These are phyloP conservation scores for Thalassiosira profunda DNA, from an alignment of 108 stramenopile species.

Conservation along the genomic window DNA sequence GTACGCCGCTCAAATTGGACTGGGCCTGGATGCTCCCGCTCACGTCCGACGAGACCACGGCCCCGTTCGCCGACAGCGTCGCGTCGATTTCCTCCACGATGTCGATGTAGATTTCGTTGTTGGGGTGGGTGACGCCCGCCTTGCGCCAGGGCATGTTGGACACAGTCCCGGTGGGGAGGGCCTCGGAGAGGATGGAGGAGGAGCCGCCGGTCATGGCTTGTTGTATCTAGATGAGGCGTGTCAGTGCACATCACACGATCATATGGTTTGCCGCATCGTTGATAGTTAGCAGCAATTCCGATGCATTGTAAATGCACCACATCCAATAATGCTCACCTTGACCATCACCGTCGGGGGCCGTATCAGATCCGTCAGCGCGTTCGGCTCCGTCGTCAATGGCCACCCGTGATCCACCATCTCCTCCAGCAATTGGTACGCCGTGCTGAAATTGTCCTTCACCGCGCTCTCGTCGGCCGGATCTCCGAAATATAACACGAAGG, in stretches of 20 bases:
- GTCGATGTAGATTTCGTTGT: constrained; percentile 99
- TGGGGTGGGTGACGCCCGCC: constrained; percentile 89
- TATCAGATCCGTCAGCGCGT: constrained; percentile 97
- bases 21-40: constrained; percentile 92
- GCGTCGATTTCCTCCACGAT: constrained; percentile 98
- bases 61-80: constrained; percentile 88
- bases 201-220: constrained; percentile 63
- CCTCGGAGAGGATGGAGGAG: constrained; percentile 64
- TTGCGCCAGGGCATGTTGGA: constrained; percentile 99
- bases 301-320: neutral
- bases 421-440: constrained; percentile 97
- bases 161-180: constrained; percentile 90
- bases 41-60: constrained; percentile 92
- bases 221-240: constrained; percentile 44
- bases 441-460: constrained; percentile 98
- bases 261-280: constrained; percentile 13
- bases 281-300: neutral
- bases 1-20: constrained; percentile 93
- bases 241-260: too few relatives aligned
- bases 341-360: constrained; percentile 92
- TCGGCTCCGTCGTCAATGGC: constrained; percentile 99
- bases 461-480: constrained; percentile 89
- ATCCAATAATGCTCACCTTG: constrained; percentile 47
- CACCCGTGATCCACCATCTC: constrained; percentile 99
- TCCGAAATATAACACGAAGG: constrained; percentile 96